Conservation (phyloP, 768 basidiomycete genomes). For the Xerocomellus chrysenteron region DNA sequence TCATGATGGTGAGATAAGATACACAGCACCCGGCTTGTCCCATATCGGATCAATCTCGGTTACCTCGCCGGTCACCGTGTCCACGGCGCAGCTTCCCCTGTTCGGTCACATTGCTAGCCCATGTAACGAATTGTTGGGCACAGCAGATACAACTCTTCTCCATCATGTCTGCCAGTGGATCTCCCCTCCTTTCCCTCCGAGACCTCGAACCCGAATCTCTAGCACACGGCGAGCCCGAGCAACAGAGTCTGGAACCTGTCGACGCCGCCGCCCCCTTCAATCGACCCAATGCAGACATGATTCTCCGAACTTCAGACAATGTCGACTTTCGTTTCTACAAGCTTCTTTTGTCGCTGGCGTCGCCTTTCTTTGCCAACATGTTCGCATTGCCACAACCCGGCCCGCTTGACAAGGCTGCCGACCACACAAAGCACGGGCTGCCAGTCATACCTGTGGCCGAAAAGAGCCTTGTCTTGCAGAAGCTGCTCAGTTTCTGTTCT, state of each 20-base stretch:
- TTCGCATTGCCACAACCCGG: constrained; percentile 50
- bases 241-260: constrained; percentile 11
- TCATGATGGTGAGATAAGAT: too few relatives aligned
- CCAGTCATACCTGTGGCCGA: constrained; percentile 51
- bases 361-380: constrained; percentile 57
- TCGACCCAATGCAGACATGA: constrained; percentile 48
- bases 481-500: constrained; percentile 48
- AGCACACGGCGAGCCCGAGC: constrained; percentile 2
- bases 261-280: constrained; percentile 46
- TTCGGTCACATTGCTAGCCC: not conserved
- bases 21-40: not conserved
- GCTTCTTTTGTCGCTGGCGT: constrained; percentile 52
- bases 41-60: constrained; percentile 7
- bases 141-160: not conserved
- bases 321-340: constrained; percentile 55
- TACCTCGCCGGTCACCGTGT: constrained; percentile 4
- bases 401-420: constrained; percentile 25
- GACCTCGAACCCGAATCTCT: constrained; percentile 4
- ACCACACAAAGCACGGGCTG: constrained; percentile 34
- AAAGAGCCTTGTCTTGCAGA: constrained; percentile 39
- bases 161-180: constrained; percentile 14
- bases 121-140: constrained; percentile 10
- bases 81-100: constrained; percentile 2
- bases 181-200: constrained; percentile 3
- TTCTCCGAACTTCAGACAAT: constrained; percentile 53